A percentile compares a stretch with the other conserved stretches of the same genome.
phyloP scores from a whole-genome alignment of 129 eudicot genomes.

The Glebionis coronaria region DNA sequence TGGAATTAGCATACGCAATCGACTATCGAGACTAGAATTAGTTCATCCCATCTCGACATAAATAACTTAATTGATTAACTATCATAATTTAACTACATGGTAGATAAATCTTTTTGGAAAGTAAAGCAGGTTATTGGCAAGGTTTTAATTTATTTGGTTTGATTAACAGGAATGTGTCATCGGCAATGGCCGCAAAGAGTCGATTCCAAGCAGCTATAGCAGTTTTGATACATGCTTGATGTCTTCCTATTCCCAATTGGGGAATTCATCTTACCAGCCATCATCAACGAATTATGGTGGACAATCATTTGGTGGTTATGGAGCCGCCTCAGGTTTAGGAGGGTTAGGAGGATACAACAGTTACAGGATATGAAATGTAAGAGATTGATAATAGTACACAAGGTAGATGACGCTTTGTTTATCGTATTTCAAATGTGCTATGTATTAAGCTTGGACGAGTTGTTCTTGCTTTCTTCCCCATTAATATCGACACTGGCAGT shows the following conservation, averaged over 20 bases:
- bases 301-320: constrained; percentile 43
- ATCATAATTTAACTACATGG: neutral
- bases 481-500: constrained; percentile 8
- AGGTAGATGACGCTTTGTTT: constrained; percentile 15
- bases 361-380: constrained; percentile 50
- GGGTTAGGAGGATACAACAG: constrained; percentile 62
- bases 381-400: constrained; percentile 14
- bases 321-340: constrained; percentile 52
- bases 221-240: constrained; percentile 56
- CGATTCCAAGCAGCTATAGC: constrained; percentile 40
- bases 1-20: neutral
- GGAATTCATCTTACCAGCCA: constrained; percentile 42
- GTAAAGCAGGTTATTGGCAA: too few relatives aligned
- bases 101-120: neutral
- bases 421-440: constrained; percentile 18
- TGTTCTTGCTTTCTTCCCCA: neutral
- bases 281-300: constrained; percentile 44
- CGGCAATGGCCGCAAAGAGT: constrained; percentile 41
- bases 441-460: constrained; percentile 10
- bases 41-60: neutral
- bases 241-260: constrained; percentile 57
- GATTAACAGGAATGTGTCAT: constrained; percentile 44
- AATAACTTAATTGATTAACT: neutral
- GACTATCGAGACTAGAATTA: neutral
- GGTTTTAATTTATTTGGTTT: neutral